Evolutionary conservation across 2,329 filamentous ascomycete genomes (phyloP).

Genomic region (Fusarium sarcochroum): DNA sequence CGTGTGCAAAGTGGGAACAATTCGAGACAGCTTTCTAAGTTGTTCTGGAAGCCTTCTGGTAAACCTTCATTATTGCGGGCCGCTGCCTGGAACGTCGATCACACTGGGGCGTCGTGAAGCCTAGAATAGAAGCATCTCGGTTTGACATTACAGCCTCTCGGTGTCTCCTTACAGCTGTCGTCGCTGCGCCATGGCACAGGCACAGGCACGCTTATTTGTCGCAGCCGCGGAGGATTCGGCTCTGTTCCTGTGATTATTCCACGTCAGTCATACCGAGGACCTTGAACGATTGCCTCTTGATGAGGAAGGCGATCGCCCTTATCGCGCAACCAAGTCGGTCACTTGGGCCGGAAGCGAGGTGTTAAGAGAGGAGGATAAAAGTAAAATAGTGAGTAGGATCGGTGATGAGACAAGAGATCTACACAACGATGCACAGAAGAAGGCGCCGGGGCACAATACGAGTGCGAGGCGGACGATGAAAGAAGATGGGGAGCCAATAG

Average conservation of each 20-base stretch:
- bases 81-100: slow-evolving; percentile 22
- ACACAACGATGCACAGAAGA: slow-evolving; percentile 5
- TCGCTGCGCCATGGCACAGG: slow-evolving; percentile 39
- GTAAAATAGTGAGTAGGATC: slow-evolving; percentile 14
- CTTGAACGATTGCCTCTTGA: neutral
- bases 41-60: slow-evolving; percentile 48
- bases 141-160: slow-evolving; percentile 11
- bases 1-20: slow-evolving; percentile 27
- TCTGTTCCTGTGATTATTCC: slow-evolving; percentile 9
- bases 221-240: slow-evolving; percentile 28
- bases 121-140: slow-evolving; percentile 18
- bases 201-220: slow-evolving; percentile 17
- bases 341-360: slow-evolving; percentile 27
- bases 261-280: slow-evolving; percentile 13
- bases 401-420: slow-evolving; percentile 30
- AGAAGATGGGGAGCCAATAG: slow-evolving; percentile 15
- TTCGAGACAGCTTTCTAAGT: slow-evolving; percentile 26
- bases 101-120: slow-evolving; percentile 19
- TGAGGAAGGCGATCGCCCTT: slow-evolving; percentile 16
- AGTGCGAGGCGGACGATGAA: slow-evolving; percentile 22
- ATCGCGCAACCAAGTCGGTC: slow-evolving; percentile 12
- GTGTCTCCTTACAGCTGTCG: slow-evolving; percentile 11
- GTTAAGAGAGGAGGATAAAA: slow-evolving; percentile 33
- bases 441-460: slow-evolving; percentile 27
- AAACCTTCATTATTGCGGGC: slow-evolving; percentile 21